Percentiles rank a stretch among this genome's conserved stretches.
These are phyloP conservation scores for Alternaria sp. DNA, from an alignment of 2,329 filamentous ascomycete genomes.

Conservation along the genomic window DNA sequence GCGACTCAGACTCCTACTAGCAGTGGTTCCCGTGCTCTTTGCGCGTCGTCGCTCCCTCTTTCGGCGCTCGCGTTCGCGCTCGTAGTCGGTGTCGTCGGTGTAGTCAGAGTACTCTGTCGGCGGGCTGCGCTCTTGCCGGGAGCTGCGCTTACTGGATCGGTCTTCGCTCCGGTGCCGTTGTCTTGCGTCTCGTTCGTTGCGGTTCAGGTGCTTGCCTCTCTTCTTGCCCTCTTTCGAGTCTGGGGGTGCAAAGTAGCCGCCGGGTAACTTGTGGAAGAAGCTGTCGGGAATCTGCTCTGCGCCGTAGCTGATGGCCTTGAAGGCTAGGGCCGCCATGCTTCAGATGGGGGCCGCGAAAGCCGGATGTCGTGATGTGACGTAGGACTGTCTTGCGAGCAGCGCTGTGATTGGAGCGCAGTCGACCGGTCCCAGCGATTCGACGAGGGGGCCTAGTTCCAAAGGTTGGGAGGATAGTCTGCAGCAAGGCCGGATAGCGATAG, in stretches of 20 bases:
- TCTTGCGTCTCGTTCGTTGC: slow-evolving; percentile 23
- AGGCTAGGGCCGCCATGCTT: slow-evolving; percentile 45
- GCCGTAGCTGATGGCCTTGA: slow-evolving; percentile 48
- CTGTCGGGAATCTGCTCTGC: slow-evolving; percentile 49
- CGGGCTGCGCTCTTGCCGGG: slow-evolving; percentile 35
- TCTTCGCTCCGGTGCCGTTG: slow-evolving; percentile 22
- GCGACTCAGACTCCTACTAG: slow-evolving; percentile 36
- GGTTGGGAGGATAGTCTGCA: slow-evolving; percentile 28
- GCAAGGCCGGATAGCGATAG: slow-evolving; percentile 14
- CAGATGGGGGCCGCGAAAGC: slow-evolving; percentile 31
- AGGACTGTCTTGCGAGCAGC: slow-evolving; percentile 23
- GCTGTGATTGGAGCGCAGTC: slow-evolving; percentile 42
- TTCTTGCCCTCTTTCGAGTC: slow-evolving; percentile 37
- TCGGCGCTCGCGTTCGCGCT: slow-evolving; percentile 29
- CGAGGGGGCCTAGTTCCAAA: slow-evolving; percentile 23
- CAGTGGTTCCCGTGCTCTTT: slow-evolving; percentile 32
- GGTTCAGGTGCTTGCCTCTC: slow-evolving; percentile 16
- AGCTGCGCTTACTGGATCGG: slow-evolving; percentile 21
- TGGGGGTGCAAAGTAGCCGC: slow-evolving; percentile 44
- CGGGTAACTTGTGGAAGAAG: slow-evolving; percentile 47
- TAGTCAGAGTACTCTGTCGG: slow-evolving; percentile 39
- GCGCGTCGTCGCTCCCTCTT: slow-evolving; percentile 32
- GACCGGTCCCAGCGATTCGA: slow-evolving; percentile 13
- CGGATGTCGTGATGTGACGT: slow-evolving; percentile 40
- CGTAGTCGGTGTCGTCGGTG: slow-evolving; percentile 40